phyloP scores from a whole-genome alignment of 225 moss, liverwort and hornwort species.

The Marchantia polymorpha region DNA sequence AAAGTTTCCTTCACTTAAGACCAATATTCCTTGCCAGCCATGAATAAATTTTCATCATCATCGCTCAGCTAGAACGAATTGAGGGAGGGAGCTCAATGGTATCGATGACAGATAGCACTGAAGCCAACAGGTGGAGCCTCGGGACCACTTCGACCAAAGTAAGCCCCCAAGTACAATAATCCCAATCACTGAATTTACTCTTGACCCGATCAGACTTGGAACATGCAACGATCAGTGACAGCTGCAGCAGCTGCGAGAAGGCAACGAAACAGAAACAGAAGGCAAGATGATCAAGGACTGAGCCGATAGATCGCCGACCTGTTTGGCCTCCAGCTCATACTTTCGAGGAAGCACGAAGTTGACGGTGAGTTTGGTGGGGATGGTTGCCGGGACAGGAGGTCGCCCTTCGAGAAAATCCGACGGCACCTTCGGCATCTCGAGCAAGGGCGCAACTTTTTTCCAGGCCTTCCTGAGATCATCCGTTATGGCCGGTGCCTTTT shows the following conservation, averaged over 20 bases:
- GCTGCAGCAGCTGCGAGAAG: no score
- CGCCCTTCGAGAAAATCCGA: slow-evolving; percentile 59
- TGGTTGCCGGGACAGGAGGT: slow-evolving; percentile 47
- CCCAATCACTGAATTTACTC: no score
- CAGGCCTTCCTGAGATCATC: slow-evolving; percentile 62
- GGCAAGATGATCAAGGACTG: slow-evolving; percentile 1
- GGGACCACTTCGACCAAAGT: no score
- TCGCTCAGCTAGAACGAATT: neutral
- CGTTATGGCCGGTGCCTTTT: slow-evolving; percentile 24
- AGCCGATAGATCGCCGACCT: slow-evolving; percentile 25
- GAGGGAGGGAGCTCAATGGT: neutral
- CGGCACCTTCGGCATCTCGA: slow-evolving; percentile 67
- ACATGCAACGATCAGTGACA: no score
- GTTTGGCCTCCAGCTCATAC: slow-evolving; percentile 42
- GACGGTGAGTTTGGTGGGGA: slow-evolving; percentile 66
- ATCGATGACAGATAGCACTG: neutral
- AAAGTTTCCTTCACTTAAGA: no score
- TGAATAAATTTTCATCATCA: no score
- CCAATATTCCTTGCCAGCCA: no score
- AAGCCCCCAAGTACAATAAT: no score
- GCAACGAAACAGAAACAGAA: neutral
- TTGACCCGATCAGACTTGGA: no score
- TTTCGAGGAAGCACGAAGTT: slow-evolving; percentile 65
- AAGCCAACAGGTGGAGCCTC: neutral
- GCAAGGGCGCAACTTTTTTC: slow-evolving; percentile 69